Percentiles rank a stretch among this genome's conserved stretches.
Evolutionary conservation across 2,329 filamentous ascomycete genomes (phyloP).

Genomic region (Colletotrichum shisoi): DNA sequence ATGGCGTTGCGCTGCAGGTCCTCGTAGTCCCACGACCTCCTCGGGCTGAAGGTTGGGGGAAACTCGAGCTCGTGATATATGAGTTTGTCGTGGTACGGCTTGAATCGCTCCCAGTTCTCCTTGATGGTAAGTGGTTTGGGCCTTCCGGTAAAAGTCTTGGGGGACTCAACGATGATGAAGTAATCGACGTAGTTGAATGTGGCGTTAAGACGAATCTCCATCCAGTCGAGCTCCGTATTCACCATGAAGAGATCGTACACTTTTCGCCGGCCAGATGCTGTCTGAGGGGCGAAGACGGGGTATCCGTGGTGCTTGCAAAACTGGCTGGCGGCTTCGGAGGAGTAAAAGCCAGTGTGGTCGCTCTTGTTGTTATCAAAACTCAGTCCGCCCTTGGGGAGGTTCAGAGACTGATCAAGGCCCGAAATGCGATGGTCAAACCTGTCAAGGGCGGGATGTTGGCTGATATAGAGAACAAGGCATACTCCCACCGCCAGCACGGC

Average conservation of each 20-base stretch:
- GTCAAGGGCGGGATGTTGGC: conserved; percentile 36
- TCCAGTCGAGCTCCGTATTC: conserved; percentile 70
- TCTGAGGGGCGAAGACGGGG: conserved; percentile 43
- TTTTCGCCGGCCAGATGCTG: conserved; percentile 51
- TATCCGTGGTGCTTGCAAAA: conserved; percentile 49
- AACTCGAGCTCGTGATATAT: conserved; percentile 57
- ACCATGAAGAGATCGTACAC: conserved; percentile 70
- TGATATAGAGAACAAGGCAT: conserved; percentile 29
- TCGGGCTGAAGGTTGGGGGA: conserved; percentile 20
- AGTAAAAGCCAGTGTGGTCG: conserved; percentile 42
- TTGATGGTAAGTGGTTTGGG: conserved; percentile 63
- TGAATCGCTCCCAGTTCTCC: conserved; percentile 62
- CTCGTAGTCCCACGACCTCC: conserved; percentile 59
- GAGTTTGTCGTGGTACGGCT: conserved; percentile 65
- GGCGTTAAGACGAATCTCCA: conserved; percentile 69
- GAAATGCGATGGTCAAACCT: conserved; percentile 35
- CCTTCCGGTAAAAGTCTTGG: conserved; percentile 64
- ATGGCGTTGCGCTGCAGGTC: conserved; percentile 65
- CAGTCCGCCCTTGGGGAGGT: conserved; percentile 27
- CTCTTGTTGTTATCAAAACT: conserved; percentile 20
- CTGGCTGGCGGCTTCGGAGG: conserved; percentile 44
- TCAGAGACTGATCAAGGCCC: conserved; percentile 23
- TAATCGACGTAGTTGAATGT: conserved; percentile 68
- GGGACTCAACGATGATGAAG: conserved; percentile 69
- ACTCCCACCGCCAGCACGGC: conserved; percentile 14